Evolutionary conservation across 2,329 filamentous ascomycete genomes (phyloP).

Genomic region (Arthrobotrys iridis): DNA sequence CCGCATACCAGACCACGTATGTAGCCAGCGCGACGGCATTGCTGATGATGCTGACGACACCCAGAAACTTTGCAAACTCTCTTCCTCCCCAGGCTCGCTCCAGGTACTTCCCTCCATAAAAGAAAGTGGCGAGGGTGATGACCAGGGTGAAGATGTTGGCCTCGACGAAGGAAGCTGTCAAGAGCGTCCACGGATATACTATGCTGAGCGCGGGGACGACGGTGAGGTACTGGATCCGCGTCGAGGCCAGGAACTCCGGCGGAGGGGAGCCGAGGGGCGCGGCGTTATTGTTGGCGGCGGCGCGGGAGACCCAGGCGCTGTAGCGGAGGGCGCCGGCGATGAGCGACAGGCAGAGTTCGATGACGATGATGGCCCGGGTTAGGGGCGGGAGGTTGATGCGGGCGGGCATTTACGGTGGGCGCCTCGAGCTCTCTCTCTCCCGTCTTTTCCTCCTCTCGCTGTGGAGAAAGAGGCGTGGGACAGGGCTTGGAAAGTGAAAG

Average conservation of each 20-base stretch:
- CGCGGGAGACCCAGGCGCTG: conserved; percentile 68
- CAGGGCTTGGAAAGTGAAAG: too few species aligned
- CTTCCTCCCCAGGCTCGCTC: conserved; percentile 94
- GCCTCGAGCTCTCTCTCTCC: background rate
- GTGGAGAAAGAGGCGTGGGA: too few species aligned
- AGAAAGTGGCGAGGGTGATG: conserved; percentile 80
- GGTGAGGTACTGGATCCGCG: conserved; percentile 83
- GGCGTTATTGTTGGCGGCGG: conserved; percentile 33
- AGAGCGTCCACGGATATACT: conserved; percentile 90
- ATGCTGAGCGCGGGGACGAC: conserved; percentile 84
- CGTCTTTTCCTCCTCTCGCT: background rate
- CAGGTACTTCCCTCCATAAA: conserved; percentile 92
- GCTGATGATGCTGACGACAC: conserved; percentile 76
- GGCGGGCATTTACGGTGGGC: conserved; percentile 70
- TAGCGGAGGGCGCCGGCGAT: conserved; percentile 83
- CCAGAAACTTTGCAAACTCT: conserved; percentile 89
- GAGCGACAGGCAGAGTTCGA: conserved; percentile 78
- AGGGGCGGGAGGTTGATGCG: conserved; percentile 93
- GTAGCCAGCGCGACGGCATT: conserved; percentile 64
- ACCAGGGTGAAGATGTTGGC: conserved; percentile 88
- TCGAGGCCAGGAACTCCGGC: conserved; percentile 62
- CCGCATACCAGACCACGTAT: conserved; percentile 43
- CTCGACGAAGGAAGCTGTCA: conserved; percentile 88
- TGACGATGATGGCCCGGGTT: conserved; percentile 81
- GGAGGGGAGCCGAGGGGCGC: conserved; percentile 58